These are phyloP conservation scores for Botrytis cinerea DNA, from an alignment of 2,329 filamentous ascomycete genomes.

Conservation along the genomic window DNA sequence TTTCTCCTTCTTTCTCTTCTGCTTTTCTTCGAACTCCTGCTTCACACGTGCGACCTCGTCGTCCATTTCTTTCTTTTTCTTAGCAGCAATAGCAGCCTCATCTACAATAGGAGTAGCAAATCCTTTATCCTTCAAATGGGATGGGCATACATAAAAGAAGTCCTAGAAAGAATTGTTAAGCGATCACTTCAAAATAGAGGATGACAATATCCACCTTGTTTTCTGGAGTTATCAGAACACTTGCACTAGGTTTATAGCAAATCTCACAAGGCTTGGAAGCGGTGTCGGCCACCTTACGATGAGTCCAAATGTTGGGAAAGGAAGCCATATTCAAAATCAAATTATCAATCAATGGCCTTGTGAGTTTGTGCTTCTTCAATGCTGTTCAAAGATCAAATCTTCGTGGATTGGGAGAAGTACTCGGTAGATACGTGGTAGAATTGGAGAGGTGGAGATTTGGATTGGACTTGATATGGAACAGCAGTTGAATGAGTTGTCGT, in stretches of 20 bases:
- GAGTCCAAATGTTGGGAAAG: constrained; percentile 79
- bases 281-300: constrained; percentile 84
- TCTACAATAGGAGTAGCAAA: constrained; percentile 79
- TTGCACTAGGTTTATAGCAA: constrained; percentile 85
- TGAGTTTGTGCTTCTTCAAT: background rate
- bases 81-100: constrained; percentile 61
- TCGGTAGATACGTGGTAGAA: background rate
- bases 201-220: constrained; percentile 66
- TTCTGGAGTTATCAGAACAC: constrained; percentile 84
- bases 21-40: constrained; percentile 76
- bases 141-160: constrained; percentile 87
- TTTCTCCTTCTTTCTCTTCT: constrained; percentile 67
- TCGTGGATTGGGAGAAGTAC: background rate
- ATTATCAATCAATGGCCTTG: background rate
- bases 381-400: background rate
- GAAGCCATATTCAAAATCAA: constrained; percentile 38
- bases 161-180: constrained; percentile 53
- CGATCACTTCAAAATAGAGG: background rate
- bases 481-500: constrained; percentile 15
- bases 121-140: constrained; percentile 78
- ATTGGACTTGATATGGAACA: constrained; percentile 7
- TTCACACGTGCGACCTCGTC: constrained; percentile 64
- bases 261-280: constrained; percentile 83
- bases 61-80: constrained; percentile 63
- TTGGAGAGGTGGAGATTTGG: background rate